Evolutionary conservation across 2,329 filamentous ascomycete genomes (phyloP), one percentile per base, ranked within the genome.

Genomic region (Fusarium sp.): DNA sequence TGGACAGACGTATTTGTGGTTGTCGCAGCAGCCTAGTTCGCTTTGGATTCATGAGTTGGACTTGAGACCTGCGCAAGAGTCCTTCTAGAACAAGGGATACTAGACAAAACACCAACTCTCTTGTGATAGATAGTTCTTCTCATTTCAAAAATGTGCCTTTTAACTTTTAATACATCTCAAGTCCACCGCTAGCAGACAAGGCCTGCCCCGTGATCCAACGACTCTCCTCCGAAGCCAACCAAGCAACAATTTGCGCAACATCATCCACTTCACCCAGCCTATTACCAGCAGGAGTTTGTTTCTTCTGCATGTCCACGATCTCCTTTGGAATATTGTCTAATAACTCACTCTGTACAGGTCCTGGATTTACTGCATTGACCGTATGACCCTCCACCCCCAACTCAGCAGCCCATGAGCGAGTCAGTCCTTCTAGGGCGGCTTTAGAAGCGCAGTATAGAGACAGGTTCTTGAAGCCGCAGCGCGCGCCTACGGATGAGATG

Each of bases 361-460:
- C 89, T 0, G 88, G 87, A 21, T 84, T 84, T 4, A 91, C 84
- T 1, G 83, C 81, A 68, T 91, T 91, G 26, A 89, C 88, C 1
- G 88, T 90, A 61, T 86, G 86, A 1, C 88, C 87, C 60, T 83
- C 77, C 6, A 65, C 74, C 4, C 67, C 67, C 11, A 69, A 18
- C 76, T 91, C 88, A 0, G 81, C 81, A 0, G 89, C 88, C 83
- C 87, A 87, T 45, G 81, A 84, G 9, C 88, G 80, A 12, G 89
- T 90, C 57, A 90, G 25, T 4, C 70, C 67, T 34, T 69, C 67
- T 1, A 69, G 26, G 12, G 67, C 67, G 10, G 67, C 66, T 23
- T 69, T 69, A 2, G 67, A 70, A 4, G 67, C 58, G 23, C 67
- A 69, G 18, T 69, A 69, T 2, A 69, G 31, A 1, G 67, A 69